Base-by-base conservation (phyloP, 2,329 filamentous ascomycete genomes). In the Dactylellina drechsleri region DNA sequence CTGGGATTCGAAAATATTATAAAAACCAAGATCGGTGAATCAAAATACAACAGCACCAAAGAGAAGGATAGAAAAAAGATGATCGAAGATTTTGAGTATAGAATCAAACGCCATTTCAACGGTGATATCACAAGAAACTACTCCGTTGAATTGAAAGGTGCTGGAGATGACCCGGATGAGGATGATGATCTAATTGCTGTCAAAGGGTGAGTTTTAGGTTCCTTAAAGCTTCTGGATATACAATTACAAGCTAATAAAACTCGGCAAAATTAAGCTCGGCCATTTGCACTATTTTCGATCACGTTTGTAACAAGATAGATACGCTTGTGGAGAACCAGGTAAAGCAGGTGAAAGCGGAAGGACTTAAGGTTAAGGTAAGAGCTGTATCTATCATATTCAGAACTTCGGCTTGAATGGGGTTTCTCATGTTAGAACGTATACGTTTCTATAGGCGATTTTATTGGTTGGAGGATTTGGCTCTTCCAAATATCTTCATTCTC, bases 1-100 rank as follows among this genome's bases (percentile, higher is more conserved):
- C 56, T 77, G 79, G 84, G 91, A 1, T 93, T 94, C 78, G 90
- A 93, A 23, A 47, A 53, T 3, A 18, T 64, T 6, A 53, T 64
- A 2, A 64, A 54, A n/a, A 53, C 16, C 3, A 64, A 41, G n/a
- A 45, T 64, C 26, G 60, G 60, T 26, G 60, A 53, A 23, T 4
- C 4, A 26, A 64, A 64, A 28, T 64, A 64, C 23, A 41, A 31
- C 4, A 36, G 1, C 8, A 53, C 26, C 1, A 64, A 45, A 15
- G 60, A 64, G 31, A 64, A 28, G 23, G 15, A 64, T 13, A 52
- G 60, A 18, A 64, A 26, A n/a, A 26, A 64, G 16, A 54, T 64
- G 47, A 1, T 64, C 3, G 13, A n/a, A 13, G 7, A 64, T 4
- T 64, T 64, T n/a, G 60, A 64, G 40, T 41, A 64, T 18, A 6